phyloP scores from a whole-genome alignment of 768 basidiomycete genomes.

The Naganishia randhawae region DNA sequence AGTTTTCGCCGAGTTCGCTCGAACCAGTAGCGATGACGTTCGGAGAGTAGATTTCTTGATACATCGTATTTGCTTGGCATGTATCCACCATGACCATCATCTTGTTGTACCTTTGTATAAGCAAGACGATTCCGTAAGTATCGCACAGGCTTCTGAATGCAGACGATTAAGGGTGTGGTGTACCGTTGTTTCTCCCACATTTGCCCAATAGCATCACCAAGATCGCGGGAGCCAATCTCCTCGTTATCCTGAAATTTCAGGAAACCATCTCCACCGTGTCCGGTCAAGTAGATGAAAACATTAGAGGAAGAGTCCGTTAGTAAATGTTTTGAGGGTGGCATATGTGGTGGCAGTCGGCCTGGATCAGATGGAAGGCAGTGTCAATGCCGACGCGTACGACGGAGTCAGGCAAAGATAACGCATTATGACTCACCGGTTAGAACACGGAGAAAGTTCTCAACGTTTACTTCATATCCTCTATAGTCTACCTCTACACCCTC shows the following conservation, averaged over 20 bases:
- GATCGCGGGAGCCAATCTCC: constrained; percentile 91
- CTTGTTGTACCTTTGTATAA: constrained; percentile 73
- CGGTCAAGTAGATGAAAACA: constrained; percentile 96
- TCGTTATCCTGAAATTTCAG: constrained; percentile 99
- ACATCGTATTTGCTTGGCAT: constrained; percentile 95
- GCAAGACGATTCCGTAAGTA: constrained; percentile 1
- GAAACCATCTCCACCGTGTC: constrained; percentile 96
- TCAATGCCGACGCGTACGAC: neutral
- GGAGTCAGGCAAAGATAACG: neutral
- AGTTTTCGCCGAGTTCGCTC: constrained; percentile 76
- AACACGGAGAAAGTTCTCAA: constrained; percentile 89
- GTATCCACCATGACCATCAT: constrained; percentile 98
- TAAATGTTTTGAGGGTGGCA: constrained; percentile 87
- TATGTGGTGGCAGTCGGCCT: constrained; percentile 79
- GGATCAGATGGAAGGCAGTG: neutral
- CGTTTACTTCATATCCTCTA: constrained; percentile 94
- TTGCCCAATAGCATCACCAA: constrained; percentile 97
- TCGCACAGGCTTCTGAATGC: neutral
- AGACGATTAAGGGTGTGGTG: no score
- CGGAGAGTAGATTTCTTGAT: constrained; percentile 85
- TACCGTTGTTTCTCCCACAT: constrained; percentile 97
- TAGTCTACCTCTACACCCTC: constrained; percentile 98
- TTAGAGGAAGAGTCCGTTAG: constrained; percentile 86
- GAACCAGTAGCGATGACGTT: constrained; percentile 89
- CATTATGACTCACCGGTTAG: constrained; percentile 68